Base-by-base conservation (phyloP, 805 yeast species). In the Saturnispora saitoi region DNA sequence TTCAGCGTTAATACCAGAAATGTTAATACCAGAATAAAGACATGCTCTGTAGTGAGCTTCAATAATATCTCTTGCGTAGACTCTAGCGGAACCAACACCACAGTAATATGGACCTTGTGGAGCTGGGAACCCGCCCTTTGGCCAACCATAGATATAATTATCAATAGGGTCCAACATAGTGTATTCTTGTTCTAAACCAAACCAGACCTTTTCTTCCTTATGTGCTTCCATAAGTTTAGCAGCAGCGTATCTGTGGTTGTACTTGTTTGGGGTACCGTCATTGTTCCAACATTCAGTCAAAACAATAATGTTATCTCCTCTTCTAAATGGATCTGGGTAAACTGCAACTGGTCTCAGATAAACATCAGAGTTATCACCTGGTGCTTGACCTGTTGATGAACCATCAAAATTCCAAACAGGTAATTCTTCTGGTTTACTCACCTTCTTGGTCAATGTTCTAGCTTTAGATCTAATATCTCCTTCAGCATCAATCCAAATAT, bases 31-130 rank as follows among this genome's bases (percentile, higher is more conserved):
- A 56, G 98, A 83, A 68, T 86, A 84, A 56, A 91, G 76, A 76
- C 97, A 90, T 54, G 99, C 99, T 70, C 93, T 83, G 85, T 93
- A 93, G 77, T 91, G 99, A 51, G 99, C 98, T 78, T 91, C 99
- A 61, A 93, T 89, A 50, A 91, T 89, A 68, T 93, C 99, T 76
- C 99, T 82, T 65, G 97, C 96, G 70, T 83, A 87, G 56, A 91
- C 99, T 76, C 88, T 90, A 66, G 97, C 96, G 62, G 96, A 79
- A 73, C 99, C 99, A 57, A 93, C 99, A 81, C 98, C 99, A 78
- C 99, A 93, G 83, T 93, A 93, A 85, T 93, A 93, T 54, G 99
- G 99, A 58, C 99, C 99, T 76, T 93, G 99, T 57, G 99, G 98
- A 60, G 96, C 98, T 68, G 99, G 99, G 95, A 79, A 93, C 55